Base-by-base conservation (phyloP, 1,284 basidiomycete genomes). In the Austroboletus novae-zelandiae region DNA sequence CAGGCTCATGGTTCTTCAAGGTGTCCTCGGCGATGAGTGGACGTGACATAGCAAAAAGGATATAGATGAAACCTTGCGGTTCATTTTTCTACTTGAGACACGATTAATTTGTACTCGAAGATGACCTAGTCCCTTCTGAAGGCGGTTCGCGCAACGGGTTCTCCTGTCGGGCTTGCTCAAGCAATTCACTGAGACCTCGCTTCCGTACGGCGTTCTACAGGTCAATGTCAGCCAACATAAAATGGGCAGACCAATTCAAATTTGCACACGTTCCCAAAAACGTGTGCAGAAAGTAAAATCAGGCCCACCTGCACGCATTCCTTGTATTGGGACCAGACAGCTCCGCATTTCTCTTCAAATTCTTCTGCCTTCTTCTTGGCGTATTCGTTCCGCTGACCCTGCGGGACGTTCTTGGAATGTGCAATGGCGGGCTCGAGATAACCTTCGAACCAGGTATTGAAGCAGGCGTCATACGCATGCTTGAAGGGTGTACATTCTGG, bases 321-420 rank as follows among this genome's bases (percentile, higher is more conserved):
- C 56, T 83, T 83, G 69, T 97, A 97, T 56, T 79, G 78, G 34
- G 76, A 70, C 88, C 93, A 97, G 10, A 91, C 70, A 57, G 76
- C 78, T 5, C 92, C 94, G 60, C 94, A 97, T 41, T 86, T 84
- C 42, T 75, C 69, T 58, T 95, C 86, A 65, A 93, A 94, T 64
- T 93, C 86, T 41, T 86, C 83, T 9, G 89, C 90, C 68, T 84
- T 88, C 52, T 73, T 65, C 50, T 69, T 74, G 32, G 72, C 68
- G 58, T 74, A 73, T 55, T 68, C 68, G 8, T 27, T 27, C 6
- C 25, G 25, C 7, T 27, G 25, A 7, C 6, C 25, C 8, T 27
- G 25, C 25, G 25, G 25, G 25, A 27, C 25, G 8, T 27, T 27
- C 25, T 27, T 27, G 7, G 25, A 27, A 27, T 27, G 25, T 27